These are phyloP conservation scores for Pseudogymnoascus sp. DNA, from an alignment of 2,329 filamentous ascomycete genomes.

Conservation along the genomic window DNA sequence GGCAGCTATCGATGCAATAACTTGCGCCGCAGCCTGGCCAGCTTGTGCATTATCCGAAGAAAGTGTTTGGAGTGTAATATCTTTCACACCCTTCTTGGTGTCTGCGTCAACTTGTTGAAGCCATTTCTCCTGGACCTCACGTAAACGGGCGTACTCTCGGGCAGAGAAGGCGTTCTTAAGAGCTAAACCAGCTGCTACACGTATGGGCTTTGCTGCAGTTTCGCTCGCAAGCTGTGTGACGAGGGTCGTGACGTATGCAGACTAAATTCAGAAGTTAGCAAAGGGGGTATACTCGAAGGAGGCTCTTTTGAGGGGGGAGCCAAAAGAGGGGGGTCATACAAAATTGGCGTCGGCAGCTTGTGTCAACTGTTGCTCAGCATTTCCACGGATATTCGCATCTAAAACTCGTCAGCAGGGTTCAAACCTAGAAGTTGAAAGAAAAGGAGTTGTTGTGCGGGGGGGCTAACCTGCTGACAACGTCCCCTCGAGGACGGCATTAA, in stretches of 20 bases:
- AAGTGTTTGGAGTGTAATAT: slow-evolving; percentile 81
- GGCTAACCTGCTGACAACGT: slow-evolving; percentile 85
- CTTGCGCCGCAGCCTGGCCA: slow-evolving; percentile 83
- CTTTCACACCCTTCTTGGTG: slow-evolving; percentile 82
- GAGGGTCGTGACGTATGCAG: slow-evolving; percentile 85
- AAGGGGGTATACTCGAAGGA: slow-evolving; percentile 14
- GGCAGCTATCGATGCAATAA: slow-evolving; percentile 87
- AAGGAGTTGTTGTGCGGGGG: slow-evolving; percentile 10
- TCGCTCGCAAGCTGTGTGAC: slow-evolving; percentile 94
- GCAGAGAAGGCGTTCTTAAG: slow-evolving; percentile 97
- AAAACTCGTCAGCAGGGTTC: slow-evolving; percentile 29
- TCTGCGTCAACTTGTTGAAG: slow-evolving; percentile 69
- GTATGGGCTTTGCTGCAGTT: slow-evolving; percentile 69
- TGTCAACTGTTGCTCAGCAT: slow-evolving; percentile 86
- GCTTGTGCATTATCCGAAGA: slow-evolving; percentile 71
- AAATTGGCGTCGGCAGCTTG: slow-evolving; percentile 94
- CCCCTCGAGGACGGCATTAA: slow-evolving; percentile 95
- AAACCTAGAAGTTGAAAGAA: slow-evolving; percentile 12
- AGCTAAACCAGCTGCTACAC: slow-evolving; percentile 89
- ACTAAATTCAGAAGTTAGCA: slow-evolving; percentile 42
- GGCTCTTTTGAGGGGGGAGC: slow-evolving; percentile 19
- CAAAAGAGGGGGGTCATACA: slow-evolving; percentile 47
- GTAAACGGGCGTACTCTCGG: slow-evolving; percentile 78
- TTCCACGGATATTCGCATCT: slow-evolving; percentile 86
- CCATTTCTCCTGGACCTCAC: slow-evolving; percentile 92